Conservation (phyloP, 108 stramenopile species). For the Cyclostephanos tholiformis region DNA sequence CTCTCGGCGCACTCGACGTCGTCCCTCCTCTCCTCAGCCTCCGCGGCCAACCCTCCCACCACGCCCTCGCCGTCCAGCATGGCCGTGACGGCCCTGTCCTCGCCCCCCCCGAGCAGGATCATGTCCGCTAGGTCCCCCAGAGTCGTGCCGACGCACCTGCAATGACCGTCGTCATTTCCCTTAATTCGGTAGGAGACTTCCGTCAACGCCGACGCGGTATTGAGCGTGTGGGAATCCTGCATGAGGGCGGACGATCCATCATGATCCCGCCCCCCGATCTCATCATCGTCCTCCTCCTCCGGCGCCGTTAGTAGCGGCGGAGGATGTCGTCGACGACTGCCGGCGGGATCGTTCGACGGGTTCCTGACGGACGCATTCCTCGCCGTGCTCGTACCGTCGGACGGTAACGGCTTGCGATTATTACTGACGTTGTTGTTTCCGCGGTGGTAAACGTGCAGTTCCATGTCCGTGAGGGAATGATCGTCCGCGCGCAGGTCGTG, state of each 20-base stretch:
- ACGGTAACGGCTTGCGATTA: neutral
- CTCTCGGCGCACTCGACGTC: constrained; percentile 6
- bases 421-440: neutral
- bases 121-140: neutral
- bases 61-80: neutral
- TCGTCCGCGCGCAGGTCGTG: constrained; percentile 32
- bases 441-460: constrained; percentile 38
- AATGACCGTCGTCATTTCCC: neutral
- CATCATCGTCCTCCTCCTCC: too few species aligned
- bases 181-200: constrained; percentile 18
- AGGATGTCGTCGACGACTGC: too few species aligned
- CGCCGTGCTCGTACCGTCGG: neutral
- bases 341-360: too few species aligned
- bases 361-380: neutral
- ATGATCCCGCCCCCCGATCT: too few species aligned
- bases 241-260: neutral
- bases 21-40: neutral
- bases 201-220: constrained; percentile 36
- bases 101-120: neutral
- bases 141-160: neutral
- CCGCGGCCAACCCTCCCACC: neutral
- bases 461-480: constrained; percentile 46
- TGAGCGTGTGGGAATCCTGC: constrained; percentile 18
- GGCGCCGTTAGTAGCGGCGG: too few species aligned
- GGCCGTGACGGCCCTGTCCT: neutral